phyloP scores from a whole-genome alignment of 345 rosid species.

The Eucalyptus regnans region DNA sequence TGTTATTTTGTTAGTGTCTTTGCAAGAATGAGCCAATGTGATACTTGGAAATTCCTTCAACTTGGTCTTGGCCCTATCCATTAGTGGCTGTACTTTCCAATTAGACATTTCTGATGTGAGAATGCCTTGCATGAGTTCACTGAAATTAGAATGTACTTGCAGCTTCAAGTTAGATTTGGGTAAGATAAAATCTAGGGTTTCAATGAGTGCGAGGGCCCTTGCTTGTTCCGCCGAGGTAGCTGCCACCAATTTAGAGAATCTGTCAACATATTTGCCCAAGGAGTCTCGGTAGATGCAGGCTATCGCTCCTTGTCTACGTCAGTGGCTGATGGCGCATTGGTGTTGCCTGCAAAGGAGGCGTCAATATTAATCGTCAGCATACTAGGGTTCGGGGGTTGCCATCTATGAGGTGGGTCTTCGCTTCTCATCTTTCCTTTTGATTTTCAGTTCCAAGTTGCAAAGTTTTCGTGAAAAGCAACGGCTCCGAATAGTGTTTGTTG shows the following conservation, averaged over 20 bases:
- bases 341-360: neutral
- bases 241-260: neutral
- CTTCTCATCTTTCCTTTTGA: no score
- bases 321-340: neutral
- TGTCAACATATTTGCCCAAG: neutral
- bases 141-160: neutral
- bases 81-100: neutral
- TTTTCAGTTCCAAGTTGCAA: no score
- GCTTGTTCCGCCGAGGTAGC: fast-evolving
- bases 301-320: neutral
- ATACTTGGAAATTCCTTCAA: no score
- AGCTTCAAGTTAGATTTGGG: neutral
- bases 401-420: no score
- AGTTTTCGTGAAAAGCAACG: no score
- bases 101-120: no score
- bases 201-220: neutral
- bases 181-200: neutral
- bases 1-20: no score
- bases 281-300: neutral
- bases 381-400: no score
- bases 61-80: neutral
- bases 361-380: no score
- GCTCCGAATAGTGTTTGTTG: no score
- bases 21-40: no score
- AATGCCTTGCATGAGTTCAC: neutral